phyloP scores from a whole-genome alignment of 179 eudicot species.

The Actinidia arguta region DNA sequence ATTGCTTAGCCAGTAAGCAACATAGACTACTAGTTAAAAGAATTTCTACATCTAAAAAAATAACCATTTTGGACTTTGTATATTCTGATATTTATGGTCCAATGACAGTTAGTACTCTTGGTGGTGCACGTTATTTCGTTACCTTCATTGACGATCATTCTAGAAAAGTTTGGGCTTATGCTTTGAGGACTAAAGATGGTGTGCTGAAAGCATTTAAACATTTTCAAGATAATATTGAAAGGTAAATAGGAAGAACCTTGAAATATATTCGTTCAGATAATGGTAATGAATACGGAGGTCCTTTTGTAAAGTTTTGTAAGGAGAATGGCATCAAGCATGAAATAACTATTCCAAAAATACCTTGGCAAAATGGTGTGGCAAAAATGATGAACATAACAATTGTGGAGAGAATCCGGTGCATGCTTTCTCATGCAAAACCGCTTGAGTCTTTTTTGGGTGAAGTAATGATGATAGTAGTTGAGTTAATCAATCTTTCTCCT shows the following conservation, averaged over 20 bases:
- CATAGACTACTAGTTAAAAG: background rate
- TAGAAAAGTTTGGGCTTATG: constrained; percentile 6
- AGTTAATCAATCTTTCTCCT: background rate
- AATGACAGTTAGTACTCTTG: background rate
- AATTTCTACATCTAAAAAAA: background rate
- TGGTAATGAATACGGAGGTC: background rate
- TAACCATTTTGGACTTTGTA: background rate
- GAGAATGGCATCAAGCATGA: background rate
- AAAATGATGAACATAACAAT: background rate
- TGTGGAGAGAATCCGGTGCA: background rate
- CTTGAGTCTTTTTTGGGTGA: background rate
- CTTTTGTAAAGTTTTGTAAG: background rate
- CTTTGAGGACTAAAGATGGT: background rate
- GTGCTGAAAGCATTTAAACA: background rate
- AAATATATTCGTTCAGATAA: background rate
- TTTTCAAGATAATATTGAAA: background rate
- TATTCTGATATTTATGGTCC: constrained; percentile 13
- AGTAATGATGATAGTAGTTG: background rate
- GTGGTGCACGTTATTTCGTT: constrained; percentile 1
- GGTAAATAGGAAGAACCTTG: background rate
- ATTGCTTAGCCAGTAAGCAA: background rate
- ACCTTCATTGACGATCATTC: constrained; percentile 16
- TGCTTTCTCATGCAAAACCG: background rate
- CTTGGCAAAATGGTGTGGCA: background rate
- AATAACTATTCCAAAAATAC: background rate